phyloP scores from a whole-genome alignment of 2,329 filamentous ascomycete genomes.

The Claviceps humidiphila region DNA sequence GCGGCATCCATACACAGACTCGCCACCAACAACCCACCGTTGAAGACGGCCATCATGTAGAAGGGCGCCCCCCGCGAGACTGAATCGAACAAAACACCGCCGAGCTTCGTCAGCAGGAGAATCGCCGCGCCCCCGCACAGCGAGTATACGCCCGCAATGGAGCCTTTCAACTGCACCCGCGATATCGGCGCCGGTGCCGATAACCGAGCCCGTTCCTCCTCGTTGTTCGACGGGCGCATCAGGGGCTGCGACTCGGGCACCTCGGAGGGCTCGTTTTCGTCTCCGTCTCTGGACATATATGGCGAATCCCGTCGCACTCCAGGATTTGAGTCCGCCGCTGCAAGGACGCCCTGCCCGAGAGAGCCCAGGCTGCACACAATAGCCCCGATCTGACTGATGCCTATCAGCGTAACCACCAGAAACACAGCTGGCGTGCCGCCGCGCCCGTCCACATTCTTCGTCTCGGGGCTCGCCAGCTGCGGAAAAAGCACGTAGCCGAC shows the following conservation, averaged over 20 bases:
- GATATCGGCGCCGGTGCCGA: slow-evolving; percentile 19
- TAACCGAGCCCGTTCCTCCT: slow-evolving; percentile 8
- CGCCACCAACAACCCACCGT: slow-evolving; percentile 53
- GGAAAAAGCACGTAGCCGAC: slow-evolving; percentile 68
- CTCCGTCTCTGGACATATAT: slow-evolving; percentile 13
- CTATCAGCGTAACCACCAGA: slow-evolving; percentile 64
- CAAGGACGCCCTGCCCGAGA: slow-evolving; percentile 66
- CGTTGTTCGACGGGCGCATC: slow-evolving; percentile 18
- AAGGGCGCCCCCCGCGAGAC: slow-evolving; percentile 69
- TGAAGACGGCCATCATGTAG: slow-evolving; percentile 87
- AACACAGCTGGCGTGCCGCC: slow-evolving; percentile 60
- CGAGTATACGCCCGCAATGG: slow-evolving; percentile 88
- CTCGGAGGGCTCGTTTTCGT: slow-evolving; percentile 25
- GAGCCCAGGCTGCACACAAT: slow-evolving; percentile 93
- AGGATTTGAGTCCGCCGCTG: slow-evolving; percentile 27
- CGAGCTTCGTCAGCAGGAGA: slow-evolving; percentile 78
- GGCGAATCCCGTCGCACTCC: slow-evolving; percentile 13
- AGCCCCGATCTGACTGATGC: slow-evolving; percentile 86
- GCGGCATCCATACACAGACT: slow-evolving; percentile 38
- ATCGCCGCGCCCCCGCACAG: slow-evolving; percentile 85
- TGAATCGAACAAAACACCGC: slow-evolving; percentile 73
- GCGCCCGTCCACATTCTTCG: slow-evolving; percentile 46
- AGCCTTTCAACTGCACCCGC: slow-evolving; percentile 64
- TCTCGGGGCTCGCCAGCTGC: slow-evolving; percentile 63
- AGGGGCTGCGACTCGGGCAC: slow-evolving; percentile 26